Conservation (phyloP, 768 basidiomycete species). For the Cyathus striatus region DNA sequence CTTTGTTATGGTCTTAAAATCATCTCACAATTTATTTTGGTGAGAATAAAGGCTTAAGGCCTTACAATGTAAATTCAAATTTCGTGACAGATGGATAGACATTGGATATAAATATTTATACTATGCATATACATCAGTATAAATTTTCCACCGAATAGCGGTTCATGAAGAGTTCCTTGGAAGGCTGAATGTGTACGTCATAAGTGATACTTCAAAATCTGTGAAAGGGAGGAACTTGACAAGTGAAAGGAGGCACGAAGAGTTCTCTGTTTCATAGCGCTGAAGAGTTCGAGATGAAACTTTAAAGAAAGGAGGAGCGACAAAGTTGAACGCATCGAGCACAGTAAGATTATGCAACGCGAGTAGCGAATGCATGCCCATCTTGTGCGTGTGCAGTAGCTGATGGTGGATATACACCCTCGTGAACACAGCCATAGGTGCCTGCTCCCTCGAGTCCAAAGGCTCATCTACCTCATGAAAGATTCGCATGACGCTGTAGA, state of each 20-base stretch:
- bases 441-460: not conserved
- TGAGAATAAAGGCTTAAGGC: too few relatives aligned
- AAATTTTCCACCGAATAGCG: too few relatives aligned
- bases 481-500: not conserved
- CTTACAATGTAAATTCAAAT: too few relatives aligned
- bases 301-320: conserved; percentile 14
- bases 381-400: not conserved
- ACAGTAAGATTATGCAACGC: not conserved
- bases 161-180: too few relatives aligned
- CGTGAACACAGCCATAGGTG: not conserved
- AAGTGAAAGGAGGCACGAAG: conserved; percentile 35
- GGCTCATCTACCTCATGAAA: not conserved
- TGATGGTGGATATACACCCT: not conserved
- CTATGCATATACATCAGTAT: too few relatives aligned
- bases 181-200: too few relatives aligned
- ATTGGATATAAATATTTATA: too few relatives aligned
- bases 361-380: too few relatives aligned
- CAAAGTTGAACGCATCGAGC: conserved; percentile 61
- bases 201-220: conserved; percentile 34
- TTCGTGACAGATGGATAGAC: too few relatives aligned
- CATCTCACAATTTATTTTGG: too few relatives aligned
- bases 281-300: not conserved
- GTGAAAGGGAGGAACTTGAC: conserved; percentile 70
- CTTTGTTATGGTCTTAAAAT: too few relatives aligned
- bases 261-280: not conserved